Evolutionary conservation across 2,329 filamentous ascomycete species (phyloP), one percentile per base, ranked within the genome.

Genomic region (Fusarium caatingaense): DNA sequence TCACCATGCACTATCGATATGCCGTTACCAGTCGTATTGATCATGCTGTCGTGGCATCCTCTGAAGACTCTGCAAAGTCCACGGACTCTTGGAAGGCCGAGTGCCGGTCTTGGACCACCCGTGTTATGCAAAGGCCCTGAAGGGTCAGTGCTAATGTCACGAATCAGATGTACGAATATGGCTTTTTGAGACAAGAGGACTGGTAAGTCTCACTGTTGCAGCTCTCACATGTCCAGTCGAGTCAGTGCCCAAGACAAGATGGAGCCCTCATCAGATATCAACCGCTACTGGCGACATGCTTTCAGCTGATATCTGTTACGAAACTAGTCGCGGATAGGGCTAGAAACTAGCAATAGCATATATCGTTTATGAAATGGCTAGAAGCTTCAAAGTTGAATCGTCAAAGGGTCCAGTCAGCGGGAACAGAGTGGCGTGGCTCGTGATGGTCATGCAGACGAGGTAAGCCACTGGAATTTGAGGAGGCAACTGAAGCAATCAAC

Each of bases 401-500:
- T 37, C 23, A 16, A 32, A 44, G n/a, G 42, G 34, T 21, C 27
- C 28, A 58, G 46, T 53, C 37, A 54, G 48, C 23, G 18, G 40
- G 11, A 44, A 30, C 27, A 28, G 53, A 60, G 64, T 71, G 64
- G 68, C 64, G 60, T 60, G 37, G 60, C 68, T 71, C 60, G 68
- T 69, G 68, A 71, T 69, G 21, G 28, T n/a, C 53, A 47, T 58
- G 56, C 56, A 59, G 56, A 60, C 51, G 41, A 47, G 23, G 27
- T 55, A 56, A 59, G 64, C 68, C 64, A 72, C 68, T 53, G 68
- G 55, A 69, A 72, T 69, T 69, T 27, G 51, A 65, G 64, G 48
- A 60, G 63, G 68, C 23, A 71, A 51, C 42, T 62, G 56, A 68
- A 70, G 67, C 53, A 68, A 67, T 69, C 57, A 64, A 6, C 34